Evolutionary conservation across 352 stramenopile genomes (phyloP), one percentile per base, ranked within the genome.

Genomic region (Elongisporangium prolatum): DNA sequence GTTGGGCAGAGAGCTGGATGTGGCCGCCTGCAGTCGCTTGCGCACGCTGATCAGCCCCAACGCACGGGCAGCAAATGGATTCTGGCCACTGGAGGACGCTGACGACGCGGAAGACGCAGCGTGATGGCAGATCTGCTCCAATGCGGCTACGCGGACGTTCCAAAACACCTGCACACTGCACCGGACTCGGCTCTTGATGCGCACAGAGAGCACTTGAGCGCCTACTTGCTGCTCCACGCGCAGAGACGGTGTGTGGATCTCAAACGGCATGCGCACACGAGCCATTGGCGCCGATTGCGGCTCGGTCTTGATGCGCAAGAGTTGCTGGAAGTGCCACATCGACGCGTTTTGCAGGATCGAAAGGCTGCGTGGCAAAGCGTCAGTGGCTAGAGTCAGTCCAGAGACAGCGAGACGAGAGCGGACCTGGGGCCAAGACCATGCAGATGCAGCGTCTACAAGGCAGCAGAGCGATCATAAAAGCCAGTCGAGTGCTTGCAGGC

Each of bases 321-420:
- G 72, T 53, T 89, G 79, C 55, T 86, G 70, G 21, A 89, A 74
- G 56, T 89, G 76, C 79, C 76, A 83, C 67, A 86, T 76, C 24
- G 76, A 83, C 52, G 74, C 72, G 54, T 72, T 56, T n/a, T 60
- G 64, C 24, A 89, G 67, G 51, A 86, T 68, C 7, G 52, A 58
- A n/a, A 89, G 63, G 56, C 77, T 86, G 37, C 7, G n/a, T 40
- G 22, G n/a, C 38, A 48, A 56, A 21, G 10, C 10, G 4, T 38
- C 2, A 58, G 13, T n/a, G 22, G 4, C 38, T 48, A 51, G 11
- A 38, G 28, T 22, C 44, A 17, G 20, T 11, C 34, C 10, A 24
- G 60, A 21, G 17, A 60, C 14, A 14, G 28, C 3, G 18, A 6
- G 48, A 38, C n/a, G 25, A 48, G n/a, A 21, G 7, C 47, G 24